Conservation (phyloP, 2,329 filamentous ascomycete species). For the Trichoderma atroviride region DNA sequence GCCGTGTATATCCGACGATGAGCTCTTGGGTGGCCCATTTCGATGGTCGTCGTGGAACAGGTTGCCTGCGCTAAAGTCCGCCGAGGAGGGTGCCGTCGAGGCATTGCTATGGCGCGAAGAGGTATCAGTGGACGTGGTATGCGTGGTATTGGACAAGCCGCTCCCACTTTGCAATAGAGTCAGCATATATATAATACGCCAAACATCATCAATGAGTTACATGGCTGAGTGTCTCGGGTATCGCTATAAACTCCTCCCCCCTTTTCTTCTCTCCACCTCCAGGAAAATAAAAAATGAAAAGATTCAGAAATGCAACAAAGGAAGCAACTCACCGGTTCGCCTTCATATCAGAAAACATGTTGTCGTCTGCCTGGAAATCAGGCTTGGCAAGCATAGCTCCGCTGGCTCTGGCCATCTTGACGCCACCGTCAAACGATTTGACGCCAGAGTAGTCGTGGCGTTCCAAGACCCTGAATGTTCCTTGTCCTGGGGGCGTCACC, state of each 20-base stretch:
- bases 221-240: background rate
- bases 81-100: constrained; percentile 63
- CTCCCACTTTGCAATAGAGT: constrained; percentile 54
- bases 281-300: background rate
- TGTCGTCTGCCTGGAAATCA: constrained; percentile 52
- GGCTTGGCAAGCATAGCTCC: constrained; percentile 42
- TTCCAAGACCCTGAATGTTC: constrained; percentile 63
- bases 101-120: constrained; percentile 65
- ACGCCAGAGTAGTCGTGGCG: constrained; percentile 49
- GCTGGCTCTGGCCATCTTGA: constrained; percentile 45
- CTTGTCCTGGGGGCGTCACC: constrained; percentile 46
- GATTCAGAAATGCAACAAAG: background rate
- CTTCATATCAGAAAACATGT: constrained; percentile 61
- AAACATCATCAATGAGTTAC: background rate
- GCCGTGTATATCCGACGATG: constrained; percentile 41
- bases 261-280: background rate
- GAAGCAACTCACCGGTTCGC: constrained; percentile 53
- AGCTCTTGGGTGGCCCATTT: constrained; percentile 28
- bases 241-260: background rate
- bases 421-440: constrained; percentile 56
- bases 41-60: constrained; percentile 36
- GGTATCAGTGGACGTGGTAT: constrained; percentile 61
- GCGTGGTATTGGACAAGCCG: constrained; percentile 63
- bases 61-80: constrained; percentile 41
- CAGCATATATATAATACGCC: constrained; percentile 32